A percentile compares a stretch with the other conserved stretches of the same genome.
These are phyloP conservation scores for Alternaria postmessia DNA, from an alignment of 2,329 filamentous ascomycete species.

Conservation along the genomic window DNA sequence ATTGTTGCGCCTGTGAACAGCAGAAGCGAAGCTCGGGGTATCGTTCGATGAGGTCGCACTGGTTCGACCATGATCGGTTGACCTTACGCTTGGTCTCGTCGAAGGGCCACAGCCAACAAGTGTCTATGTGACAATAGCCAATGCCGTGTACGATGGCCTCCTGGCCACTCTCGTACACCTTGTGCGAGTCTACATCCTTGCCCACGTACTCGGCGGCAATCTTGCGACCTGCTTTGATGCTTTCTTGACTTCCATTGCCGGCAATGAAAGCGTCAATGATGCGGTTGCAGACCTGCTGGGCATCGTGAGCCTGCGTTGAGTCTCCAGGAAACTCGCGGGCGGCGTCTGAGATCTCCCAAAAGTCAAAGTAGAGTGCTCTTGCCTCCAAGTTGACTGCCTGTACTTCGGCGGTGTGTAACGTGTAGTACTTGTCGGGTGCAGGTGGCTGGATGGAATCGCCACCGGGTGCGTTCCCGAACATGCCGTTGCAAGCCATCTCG, in stretches of 20 bases:
- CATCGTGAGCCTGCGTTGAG: slow-evolving; percentile 88
- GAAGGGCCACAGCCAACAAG: slow-evolving; percentile 98
- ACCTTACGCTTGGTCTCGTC: slow-evolving; percentile 98
- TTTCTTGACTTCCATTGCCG: slow-evolving; percentile 74
- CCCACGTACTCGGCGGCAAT: slow-evolving; percentile 87
- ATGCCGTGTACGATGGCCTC: slow-evolving; percentile 84
- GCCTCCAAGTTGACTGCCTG: slow-evolving; percentile 88
- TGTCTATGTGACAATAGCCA: slow-evolving; percentile 97
- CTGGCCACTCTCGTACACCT: slow-evolving; percentile 81
- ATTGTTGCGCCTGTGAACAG: slow-evolving; percentile 94
- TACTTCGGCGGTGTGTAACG: slow-evolving; percentile 80
- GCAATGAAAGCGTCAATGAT: slow-evolving; percentile 92
- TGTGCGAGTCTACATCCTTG: slow-evolving; percentile 74
- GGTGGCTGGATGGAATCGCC: slow-evolving; percentile 91
- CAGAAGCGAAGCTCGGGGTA: slow-evolving; percentile 95
- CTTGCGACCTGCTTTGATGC: slow-evolving; percentile 79
- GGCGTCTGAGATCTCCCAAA: slow-evolving; percentile 94
- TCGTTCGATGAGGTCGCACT: slow-evolving; percentile 92
- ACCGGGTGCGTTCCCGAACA: slow-evolving; percentile 92
- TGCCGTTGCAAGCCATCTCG: slow-evolving; percentile 98
- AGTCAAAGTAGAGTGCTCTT: slow-evolving; percentile 84
- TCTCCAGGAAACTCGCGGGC: slow-evolving; percentile 89
- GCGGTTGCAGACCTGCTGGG: slow-evolving; percentile 80
- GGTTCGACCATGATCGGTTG: slow-evolving; percentile 93
- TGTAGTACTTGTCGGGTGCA: slow-evolving; percentile 81